These are phyloP conservation scores for Hygrophorus pudorinus DNA, from an alignment of 768 basidiomycete species.

Conservation along the genomic window DNA sequence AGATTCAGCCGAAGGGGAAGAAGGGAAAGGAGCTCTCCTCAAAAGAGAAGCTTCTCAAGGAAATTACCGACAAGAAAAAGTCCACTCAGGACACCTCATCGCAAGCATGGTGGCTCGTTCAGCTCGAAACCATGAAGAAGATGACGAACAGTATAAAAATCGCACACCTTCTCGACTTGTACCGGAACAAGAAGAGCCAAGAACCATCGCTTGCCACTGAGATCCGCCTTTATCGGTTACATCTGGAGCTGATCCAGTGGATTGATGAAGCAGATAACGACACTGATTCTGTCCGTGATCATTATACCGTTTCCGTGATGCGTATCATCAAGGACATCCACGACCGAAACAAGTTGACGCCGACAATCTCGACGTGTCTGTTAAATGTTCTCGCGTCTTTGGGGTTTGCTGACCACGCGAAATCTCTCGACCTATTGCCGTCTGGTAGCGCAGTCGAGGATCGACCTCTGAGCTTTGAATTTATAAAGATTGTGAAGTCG, in stretches of 20 bases:
- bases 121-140: constrained; percentile 29
- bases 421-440: constrained; percentile 11
- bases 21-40: constrained; percentile 15
- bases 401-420: constrained; percentile 35
- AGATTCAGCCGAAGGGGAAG: constrained; percentile 7
- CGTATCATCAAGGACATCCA: constrained; percentile 36
- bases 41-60: constrained; percentile 23
- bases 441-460: constrained; percentile 14
- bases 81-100: constrained; percentile 29
- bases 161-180: constrained; percentile 24
- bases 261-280: constrained; percentile 33
- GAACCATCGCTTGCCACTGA: constrained; percentile 39
- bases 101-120: constrained; percentile 42
- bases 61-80: constrained; percentile 37
- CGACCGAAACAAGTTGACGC: constrained; percentile 26
- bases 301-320: constrained; percentile 35
- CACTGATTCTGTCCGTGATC: constrained; percentile 30
- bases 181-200: constrained; percentile 33
- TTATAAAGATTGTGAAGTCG: constrained; percentile 43
- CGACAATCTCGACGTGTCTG: constrained; percentile 25
- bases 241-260: constrained; percentile 46
- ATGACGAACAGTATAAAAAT: constrained; percentile 24
- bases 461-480: constrained; percentile 35
- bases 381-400: constrained; percentile 30
- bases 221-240: constrained; percentile 39